Conservation (phyloP, 2,329 filamentous ascomycete genomes). For the Penicillium expansum region DNA sequence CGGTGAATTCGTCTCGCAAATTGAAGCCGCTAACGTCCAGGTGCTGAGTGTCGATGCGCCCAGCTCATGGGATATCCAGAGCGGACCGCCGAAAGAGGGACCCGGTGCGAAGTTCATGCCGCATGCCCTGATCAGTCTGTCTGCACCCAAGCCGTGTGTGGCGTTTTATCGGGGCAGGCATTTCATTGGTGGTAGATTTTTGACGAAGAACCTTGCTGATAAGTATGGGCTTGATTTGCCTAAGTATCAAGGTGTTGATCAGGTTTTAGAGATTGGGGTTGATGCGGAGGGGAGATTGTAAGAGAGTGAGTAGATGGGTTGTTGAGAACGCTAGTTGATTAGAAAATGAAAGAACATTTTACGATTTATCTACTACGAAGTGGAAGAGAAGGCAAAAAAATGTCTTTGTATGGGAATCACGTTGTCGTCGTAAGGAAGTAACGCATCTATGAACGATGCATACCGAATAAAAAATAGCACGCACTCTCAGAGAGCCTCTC, state of each 20-base stretch:
- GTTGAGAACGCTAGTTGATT: not conserved
- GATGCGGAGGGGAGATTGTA: constrained; percentile 38
- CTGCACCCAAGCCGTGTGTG: constrained; percentile 87
- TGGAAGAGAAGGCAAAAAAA: not conserved
- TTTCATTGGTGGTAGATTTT: constrained; percentile 88
- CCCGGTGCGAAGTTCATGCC: constrained; percentile 80
- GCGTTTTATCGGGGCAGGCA: constrained; percentile 82
- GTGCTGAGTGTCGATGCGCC: constrained; percentile 90
- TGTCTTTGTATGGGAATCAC: constrained; percentile 6
- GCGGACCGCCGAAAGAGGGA: constrained; percentile 73
- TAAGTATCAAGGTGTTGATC: constrained; percentile 79
- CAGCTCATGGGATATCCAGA: constrained; percentile 90
- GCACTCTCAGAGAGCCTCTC: constrained; percentile 32
- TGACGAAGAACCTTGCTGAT: constrained; percentile 71
- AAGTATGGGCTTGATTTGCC: constrained; percentile 87
- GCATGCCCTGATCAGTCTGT: constrained; percentile 76
- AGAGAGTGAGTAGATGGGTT: not conserved
- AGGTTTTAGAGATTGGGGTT: constrained; percentile 72
- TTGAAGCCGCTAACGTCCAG: constrained; percentile 70
- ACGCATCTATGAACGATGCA: constrained; percentile 12
- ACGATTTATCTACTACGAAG: not conserved
- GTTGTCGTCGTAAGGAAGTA: constrained; percentile 18
- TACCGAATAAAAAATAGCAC: constrained; percentile 24
- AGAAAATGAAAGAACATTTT: not conserved
- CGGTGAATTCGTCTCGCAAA: constrained; percentile 70